A percentile compares a stretch with the other conserved stretches of the same genome.
Conservation (phyloP, 495 filamentous ascomycete genomes). For the Penicillium bovifimosum region DNA sequence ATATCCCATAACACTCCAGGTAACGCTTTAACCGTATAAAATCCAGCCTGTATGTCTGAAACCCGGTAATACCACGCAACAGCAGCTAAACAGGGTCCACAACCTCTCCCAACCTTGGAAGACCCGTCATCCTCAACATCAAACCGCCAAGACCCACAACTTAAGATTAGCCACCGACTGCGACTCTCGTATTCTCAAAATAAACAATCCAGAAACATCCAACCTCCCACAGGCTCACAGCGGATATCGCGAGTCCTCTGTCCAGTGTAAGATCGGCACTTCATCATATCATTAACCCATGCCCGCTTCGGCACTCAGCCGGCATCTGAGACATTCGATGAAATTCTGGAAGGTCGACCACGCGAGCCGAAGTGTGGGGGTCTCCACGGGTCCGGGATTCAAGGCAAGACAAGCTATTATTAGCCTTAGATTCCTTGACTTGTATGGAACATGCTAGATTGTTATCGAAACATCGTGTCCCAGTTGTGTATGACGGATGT, state of each 20-base stretch:
- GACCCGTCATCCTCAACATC: background rate
- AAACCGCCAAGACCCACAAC: background rate
- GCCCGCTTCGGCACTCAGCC: background rate
- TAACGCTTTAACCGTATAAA: background rate
- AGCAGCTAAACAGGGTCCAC: background rate
- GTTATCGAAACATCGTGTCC: background rate
- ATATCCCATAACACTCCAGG: too few relatives aligned
- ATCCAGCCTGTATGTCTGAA: background rate
- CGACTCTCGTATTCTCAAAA: background rate
- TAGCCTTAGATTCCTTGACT: constrained; percentile 20
- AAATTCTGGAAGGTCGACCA: constrained; percentile 24
- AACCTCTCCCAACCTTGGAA: background rate
- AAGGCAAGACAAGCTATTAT: constrained; percentile 2
- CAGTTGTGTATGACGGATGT: background rate
- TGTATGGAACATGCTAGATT: background rate
- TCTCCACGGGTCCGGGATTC: background rate
- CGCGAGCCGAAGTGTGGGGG: constrained; percentile 1
- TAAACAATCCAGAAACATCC: background rate
- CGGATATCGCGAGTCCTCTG: background rate
- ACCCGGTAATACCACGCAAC: constrained; percentile 1
- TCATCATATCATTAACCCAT: background rate
- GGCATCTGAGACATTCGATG: constrained; percentile 1
- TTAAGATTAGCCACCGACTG: background rate
- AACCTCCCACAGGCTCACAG: too few relatives aligned
- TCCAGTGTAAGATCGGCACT: background rate